Conservation (phyloP, 2,329 filamentous ascomycete species). For the Aureobasidium uvarum region DNA sequence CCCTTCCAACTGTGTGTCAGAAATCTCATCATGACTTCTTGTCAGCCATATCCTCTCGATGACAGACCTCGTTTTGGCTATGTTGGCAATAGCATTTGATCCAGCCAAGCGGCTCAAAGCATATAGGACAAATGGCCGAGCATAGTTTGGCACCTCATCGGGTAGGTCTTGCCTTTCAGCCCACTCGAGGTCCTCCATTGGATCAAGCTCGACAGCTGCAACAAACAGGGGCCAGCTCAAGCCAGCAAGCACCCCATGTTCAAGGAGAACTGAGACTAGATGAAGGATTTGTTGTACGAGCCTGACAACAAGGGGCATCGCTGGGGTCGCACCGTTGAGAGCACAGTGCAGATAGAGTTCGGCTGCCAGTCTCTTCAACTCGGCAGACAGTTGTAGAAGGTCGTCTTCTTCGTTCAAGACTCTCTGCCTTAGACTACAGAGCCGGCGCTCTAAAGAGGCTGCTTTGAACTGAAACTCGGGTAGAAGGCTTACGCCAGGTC, state of each 20-base stretch:
- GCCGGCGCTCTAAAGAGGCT: conserved; percentile 39
- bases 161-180: conserved; percentile 28
- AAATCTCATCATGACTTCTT: conserved; percentile 40
- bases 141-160: conserved; percentile 34
- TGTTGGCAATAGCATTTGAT: conserved; percentile 47
- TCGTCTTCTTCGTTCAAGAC: conserved; percentile 38
- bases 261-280: conserved; percentile 39
- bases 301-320: conserved; percentile 36
- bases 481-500: conserved; percentile 32
- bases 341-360: conserved; percentile 50
- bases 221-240: conserved; percentile 48
- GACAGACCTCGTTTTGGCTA: conserved; percentile 47
- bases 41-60: conserved; percentile 51
- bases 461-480: conserved; percentile 38
- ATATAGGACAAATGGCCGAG: conserved; percentile 43
- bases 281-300: conserved; percentile 41
- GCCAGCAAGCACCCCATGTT: conserved; percentile 38
- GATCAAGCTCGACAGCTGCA: conserved; percentile 45
- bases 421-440: conserved; percentile 40
- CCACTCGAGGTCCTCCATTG: conserved; percentile 40
- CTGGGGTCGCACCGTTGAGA: conserved; percentile 45
- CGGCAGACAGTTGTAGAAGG: conserved; percentile 41
- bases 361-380: conserved; percentile 47
- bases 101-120: conserved; percentile 45
- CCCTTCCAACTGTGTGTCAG: conserved; percentile 23